Base-by-base conservation (phyloP, 1,284 basidiomycete species). In the Cryptococcus neoformans region DNA sequence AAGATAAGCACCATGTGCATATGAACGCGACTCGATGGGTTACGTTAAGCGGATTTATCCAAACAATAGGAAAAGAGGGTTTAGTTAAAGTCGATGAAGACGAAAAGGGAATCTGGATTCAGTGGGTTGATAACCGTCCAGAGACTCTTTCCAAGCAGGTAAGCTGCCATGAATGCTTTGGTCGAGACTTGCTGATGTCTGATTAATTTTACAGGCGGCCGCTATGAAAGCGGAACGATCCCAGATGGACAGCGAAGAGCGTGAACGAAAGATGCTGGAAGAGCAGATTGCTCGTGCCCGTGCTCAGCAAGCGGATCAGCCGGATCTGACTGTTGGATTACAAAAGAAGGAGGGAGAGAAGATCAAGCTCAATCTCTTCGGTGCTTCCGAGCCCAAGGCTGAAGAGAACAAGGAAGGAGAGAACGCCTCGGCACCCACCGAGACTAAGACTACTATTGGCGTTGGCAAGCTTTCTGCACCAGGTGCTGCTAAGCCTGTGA, bases 11-110 rank as follows among this genome's bases (percentile, higher is more conserved):
- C 52, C 96, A 99, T 76, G 81, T 94, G 28, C 96, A 99, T 80
- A 99, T 99, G 96, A 99, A 99, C 78, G 82, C 94, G 5, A 99
- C 96, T 9, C 86, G 91, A 59, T 99, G 96, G 94, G 90, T 96
- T 28, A 96, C 95, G 9, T 83, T 99, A 59, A 90, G 90, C 10
- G 95, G 96, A 70, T 99, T 99, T 68, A 82, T 86, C 68, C 93
- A 95, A 77, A 86, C 94, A 68, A 83, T 99, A 36, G 94, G 96
- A 2, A 83, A 92, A 47, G 82, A 84, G 6, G 95, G 96, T 40
- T 82, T 97, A 49, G 90, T 88, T 3, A 84, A 89, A 63, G 96
- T 97, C 21, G 95, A 99, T 73, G 95, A 99, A 79, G 96, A 92
- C 50, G 95, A 98, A 78, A 93, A 97, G 79, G 95, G 94, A 3